Percentiles rank a stretch among this genome's conserved stretches.
These are phyloP conservation scores for Penicillium riverlandense DNA, from an alignment of 495 filamentous ascomycete genomes.

Conservation along the genomic window DNA sequence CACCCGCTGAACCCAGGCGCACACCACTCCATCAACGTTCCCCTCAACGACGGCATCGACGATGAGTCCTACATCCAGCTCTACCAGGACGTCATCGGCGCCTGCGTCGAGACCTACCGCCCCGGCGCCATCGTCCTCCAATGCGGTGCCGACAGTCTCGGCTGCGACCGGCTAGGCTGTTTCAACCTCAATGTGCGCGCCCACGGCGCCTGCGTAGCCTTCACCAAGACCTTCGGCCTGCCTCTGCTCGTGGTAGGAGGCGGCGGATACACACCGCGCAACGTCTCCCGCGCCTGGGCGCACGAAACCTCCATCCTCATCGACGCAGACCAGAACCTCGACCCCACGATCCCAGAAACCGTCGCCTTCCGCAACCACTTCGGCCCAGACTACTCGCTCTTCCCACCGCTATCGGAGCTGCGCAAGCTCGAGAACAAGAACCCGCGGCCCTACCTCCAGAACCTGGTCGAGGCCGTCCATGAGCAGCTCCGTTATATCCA, in stretches of 20 bases:
- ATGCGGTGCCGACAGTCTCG: constrained; percentile 92
- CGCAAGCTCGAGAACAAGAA: constrained; percentile 72
- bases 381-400: constrained; percentile 67
- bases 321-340: constrained; percentile 61
- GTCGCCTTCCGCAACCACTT: constrained; percentile 77
- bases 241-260: constrained; percentile 89
- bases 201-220: constrained; percentile 86
- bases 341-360: constrained; percentile 62
- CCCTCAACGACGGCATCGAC: constrained; percentile 74
- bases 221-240: constrained; percentile 66
- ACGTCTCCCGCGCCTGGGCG: constrained; percentile 93
- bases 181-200: constrained; percentile 96
- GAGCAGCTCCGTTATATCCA: constrained; percentile 85
- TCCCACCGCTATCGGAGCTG: constrained; percentile 67
- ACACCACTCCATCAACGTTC: constrained; percentile 60
- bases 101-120: constrained; percentile 66
- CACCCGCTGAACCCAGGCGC: constrained; percentile 56
- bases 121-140: constrained; percentile 89
- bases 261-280: constrained; percentile 95
- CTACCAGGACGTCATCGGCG: constrained; percentile 72
- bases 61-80: constrained; percentile 83
- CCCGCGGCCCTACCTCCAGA: constrained; percentile 61
- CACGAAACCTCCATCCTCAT: constrained; percentile 91
- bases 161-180: constrained; percentile 84
- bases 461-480: constrained; percentile 63